Evolutionary conservation across 2,329 filamentous ascomycete species (phyloP).

Genomic region (Arthrocladium fulminans): DNA sequence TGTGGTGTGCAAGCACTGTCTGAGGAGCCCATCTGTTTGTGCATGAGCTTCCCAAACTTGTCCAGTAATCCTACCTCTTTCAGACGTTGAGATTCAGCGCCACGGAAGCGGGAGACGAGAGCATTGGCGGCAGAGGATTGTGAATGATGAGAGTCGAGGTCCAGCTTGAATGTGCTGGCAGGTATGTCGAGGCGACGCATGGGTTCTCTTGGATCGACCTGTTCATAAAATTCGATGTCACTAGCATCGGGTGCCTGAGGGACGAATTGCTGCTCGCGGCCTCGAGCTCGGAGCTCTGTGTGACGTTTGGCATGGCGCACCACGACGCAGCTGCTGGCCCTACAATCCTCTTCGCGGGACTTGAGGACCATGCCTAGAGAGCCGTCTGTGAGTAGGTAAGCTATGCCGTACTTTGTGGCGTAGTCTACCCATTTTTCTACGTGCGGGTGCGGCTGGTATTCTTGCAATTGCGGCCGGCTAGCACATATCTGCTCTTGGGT

Average conservation of each 20-base stretch:
- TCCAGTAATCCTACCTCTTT: constrained; percentile 41
- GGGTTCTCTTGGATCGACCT: constrained; percentile 31
- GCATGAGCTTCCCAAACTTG: constrained; percentile 46
- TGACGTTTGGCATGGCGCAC: constrained; percentile 39
- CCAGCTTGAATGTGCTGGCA: constrained; percentile 30
- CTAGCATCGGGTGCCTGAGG: constrained; percentile 26
- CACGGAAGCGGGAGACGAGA: constrained; percentile 22
- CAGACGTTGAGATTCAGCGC: constrained; percentile 38
- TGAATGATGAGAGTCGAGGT: constrained; percentile 14
- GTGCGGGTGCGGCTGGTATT: constrained; percentile 29
- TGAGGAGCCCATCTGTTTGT: constrained; percentile 36
- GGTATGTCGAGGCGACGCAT: constrained; percentile 34
- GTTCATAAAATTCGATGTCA: constrained; percentile 42
- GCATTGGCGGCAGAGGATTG: constrained; percentile 21
- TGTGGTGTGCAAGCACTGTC: constrained; percentile 21
- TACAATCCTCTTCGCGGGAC: constrained; percentile 31
- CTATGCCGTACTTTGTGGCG: constrained; percentile 44
- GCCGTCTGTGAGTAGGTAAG: constrained; percentile 43
- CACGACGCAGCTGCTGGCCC: constrained; percentile 38
- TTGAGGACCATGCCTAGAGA: constrained; percentile 44
- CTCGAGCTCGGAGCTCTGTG: constrained; percentile 37
- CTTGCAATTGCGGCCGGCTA: background rate
- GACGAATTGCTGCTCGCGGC: constrained; percentile 36
- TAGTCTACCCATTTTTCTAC: constrained; percentile 48
- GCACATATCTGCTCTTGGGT: background rate